phyloP scores from a whole-genome alignment of 116 monocot species.

The Cymodocea nodosa region DNA sequence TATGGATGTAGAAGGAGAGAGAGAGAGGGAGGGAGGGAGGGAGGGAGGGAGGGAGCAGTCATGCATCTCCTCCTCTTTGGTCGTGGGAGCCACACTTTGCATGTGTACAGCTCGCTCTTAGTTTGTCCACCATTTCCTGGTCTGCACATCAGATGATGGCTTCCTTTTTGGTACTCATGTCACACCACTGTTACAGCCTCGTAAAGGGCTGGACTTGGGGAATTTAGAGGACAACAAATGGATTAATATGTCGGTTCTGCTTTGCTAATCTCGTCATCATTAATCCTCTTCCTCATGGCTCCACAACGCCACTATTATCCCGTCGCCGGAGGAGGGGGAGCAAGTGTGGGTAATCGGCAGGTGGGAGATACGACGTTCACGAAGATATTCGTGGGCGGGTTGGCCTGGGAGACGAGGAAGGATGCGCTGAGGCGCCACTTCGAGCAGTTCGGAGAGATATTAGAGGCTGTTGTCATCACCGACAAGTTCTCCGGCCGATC shows the following conservation, averaged over 20 bases:
- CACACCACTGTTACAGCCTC: no score
- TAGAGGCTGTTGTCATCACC: constrained; percentile 14
- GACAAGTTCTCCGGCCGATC: constrained; percentile 15
- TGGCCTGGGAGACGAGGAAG: constrained; percentile 15
- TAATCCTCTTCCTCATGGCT: neutral
- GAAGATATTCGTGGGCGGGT: constrained; percentile 22
- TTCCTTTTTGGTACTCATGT: neutral
- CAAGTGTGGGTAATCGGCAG: neutral
- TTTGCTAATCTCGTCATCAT: neutral
- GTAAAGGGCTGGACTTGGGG: no score
- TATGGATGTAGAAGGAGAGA: neutral
- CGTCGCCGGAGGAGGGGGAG: neutral
- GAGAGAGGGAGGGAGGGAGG: neutral
- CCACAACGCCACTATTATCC: neutral
- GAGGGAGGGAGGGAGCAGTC: neutral
- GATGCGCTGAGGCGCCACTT: constrained; percentile 12
- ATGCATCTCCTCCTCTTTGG: neutral
- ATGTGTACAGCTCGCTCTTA: neutral
- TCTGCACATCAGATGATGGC: neutral
- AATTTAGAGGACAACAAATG: no score
- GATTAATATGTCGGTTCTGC: neutral
- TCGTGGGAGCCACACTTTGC: neutral
- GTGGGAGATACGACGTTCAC: constrained; percentile 7
- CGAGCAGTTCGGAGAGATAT: constrained; percentile 18
- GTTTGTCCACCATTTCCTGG: neutral